phyloP scores from a whole-genome alignment of 495 filamentous ascomycete genomes.

The Tuber magnatum region DNA sequence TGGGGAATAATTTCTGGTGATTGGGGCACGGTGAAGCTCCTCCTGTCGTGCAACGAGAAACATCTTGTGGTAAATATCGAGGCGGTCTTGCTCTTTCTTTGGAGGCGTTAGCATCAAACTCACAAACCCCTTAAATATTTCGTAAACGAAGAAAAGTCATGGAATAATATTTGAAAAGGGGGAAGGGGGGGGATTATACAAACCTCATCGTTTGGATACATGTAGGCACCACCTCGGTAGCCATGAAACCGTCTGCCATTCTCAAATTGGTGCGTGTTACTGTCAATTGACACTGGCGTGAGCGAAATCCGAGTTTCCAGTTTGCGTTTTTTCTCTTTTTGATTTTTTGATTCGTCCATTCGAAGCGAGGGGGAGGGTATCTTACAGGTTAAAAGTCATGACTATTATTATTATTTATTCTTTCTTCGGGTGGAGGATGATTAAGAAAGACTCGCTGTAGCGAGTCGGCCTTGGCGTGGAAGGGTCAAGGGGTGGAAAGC shows the following conservation, averaged over 20 bases:
- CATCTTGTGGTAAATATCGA: slow-evolving; percentile 73
- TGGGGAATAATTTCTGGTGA: slow-evolving; percentile 47
- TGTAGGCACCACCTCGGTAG: slow-evolving; percentile 53
- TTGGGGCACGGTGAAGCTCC: slow-evolving; percentile 51
- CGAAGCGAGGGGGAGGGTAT: slow-evolving; percentile 14
- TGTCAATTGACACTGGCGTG: slow-evolving; percentile 28
- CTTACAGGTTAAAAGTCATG: slow-evolving; percentile 26
- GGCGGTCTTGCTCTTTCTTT: slow-evolving; percentile 59
- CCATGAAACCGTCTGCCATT: slow-evolving; percentile 54
- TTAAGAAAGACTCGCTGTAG: background rate
- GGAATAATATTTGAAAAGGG: background rate
- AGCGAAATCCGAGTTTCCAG: slow-evolving; percentile 17
- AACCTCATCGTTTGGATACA: slow-evolving; percentile 60
- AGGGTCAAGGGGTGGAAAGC: slow-evolving; percentile 26
- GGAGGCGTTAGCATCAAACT: slow-evolving; percentile 1
- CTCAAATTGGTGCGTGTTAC: slow-evolving; percentile 47
- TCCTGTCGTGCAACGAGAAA: slow-evolving; percentile 60
- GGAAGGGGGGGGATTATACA: slow-evolving; percentile 9
- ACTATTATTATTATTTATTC: slow-evolving; percentile 18
- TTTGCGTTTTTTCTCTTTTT: background rate
- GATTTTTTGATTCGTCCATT: background rate
- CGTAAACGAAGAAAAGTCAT: background rate
- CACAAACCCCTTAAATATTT: slow-evolving; percentile 1
- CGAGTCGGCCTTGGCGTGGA: slow-evolving; percentile 1
- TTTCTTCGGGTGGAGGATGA: slow-evolving; percentile 29